These are phyloP conservation scores for Russula virescens DNA, from an alignment of 768 basidiomycete genomes.

Conservation along the genomic window DNA sequence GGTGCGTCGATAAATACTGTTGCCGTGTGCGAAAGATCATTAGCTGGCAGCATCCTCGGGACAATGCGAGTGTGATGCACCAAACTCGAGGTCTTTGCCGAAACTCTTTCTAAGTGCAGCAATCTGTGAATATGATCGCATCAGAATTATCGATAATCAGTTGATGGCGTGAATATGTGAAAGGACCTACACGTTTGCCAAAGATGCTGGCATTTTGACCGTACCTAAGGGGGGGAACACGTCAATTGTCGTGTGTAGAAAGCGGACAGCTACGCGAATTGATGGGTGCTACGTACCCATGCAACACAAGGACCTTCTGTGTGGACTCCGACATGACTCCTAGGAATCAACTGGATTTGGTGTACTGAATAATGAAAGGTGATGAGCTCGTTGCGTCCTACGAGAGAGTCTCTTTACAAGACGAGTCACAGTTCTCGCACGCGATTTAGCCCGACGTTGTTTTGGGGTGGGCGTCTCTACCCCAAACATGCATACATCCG, in stretches of 20 bases:
- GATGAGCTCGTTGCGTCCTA: too few relatives aligned
- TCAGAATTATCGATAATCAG: background rate
- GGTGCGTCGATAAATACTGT: conserved; percentile 74
- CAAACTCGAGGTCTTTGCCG: conserved; percentile 55
- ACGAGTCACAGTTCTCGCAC: too few relatives aligned
- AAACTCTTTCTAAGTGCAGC: conserved; percentile 67
- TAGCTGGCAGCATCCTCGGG: background rate
- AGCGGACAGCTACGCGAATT: background rate
- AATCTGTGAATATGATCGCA: conserved; percentile 36
- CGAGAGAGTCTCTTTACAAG: too few relatives aligned
- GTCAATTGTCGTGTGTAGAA: background rate
- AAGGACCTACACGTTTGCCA: conserved; percentile 53
- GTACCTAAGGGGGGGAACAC: conserved; percentile 37
- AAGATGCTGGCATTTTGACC: conserved; percentile 64
- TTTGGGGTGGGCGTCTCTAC: too few relatives aligned
- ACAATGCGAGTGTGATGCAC: conserved; percentile 31
- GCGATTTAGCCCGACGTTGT: too few relatives aligned
- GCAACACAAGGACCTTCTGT: conserved; percentile 16
- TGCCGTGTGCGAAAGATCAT: background rate
- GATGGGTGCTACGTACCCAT: conserved; percentile 13
- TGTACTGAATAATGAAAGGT: too few relatives aligned
- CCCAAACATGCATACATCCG: background rate
- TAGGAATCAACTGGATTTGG: background rate
- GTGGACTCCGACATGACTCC: conserved; percentile 7
- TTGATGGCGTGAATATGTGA: background rate